These are phyloP conservation scores for Secale cereale DNA, from an alignment of 176 grass and related monocot genomes.

Conservation along the genomic window DNA sequence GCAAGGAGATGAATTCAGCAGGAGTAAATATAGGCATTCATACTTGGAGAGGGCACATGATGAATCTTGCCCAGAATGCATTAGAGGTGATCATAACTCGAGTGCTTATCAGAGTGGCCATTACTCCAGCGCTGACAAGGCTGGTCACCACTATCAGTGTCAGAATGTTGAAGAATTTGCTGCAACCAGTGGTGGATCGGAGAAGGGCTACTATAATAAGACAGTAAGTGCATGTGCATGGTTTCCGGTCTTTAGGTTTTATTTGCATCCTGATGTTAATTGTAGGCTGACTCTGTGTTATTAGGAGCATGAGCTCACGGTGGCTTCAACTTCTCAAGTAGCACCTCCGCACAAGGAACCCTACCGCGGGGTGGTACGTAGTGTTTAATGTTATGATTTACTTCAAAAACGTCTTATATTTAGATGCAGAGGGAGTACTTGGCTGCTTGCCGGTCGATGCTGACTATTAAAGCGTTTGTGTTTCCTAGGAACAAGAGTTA, in stretches of 20 bases:
- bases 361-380: constrained; percentile 17
- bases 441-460: background rate
- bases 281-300: background rate
- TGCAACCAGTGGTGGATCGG: constrained; percentile 32
- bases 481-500: constrained; percentile 34
- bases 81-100: constrained; percentile 11
- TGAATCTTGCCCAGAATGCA: constrained; percentile 33
- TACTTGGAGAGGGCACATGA: constrained; percentile 28
- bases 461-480: constrained; percentile 32
- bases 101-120: constrained; percentile 22
- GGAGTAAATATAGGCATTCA: constrained; percentile 39
- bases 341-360: constrained; percentile 31
- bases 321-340: constrained; percentile 47
- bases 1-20: constrained; percentile 34
- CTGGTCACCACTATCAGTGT: constrained; percentile 1
- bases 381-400: background rate
- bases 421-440: too few relatives aligned
- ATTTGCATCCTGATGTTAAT: constrained; percentile 8
- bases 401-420: background rate
- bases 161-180: constrained; percentile 34
- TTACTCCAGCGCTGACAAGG: constrained; percentile 3
- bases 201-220: constrained; percentile 40
- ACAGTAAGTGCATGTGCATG: constrained; percentile 28
- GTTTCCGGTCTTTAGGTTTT: background rate
- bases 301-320: constrained; percentile 29